Evolutionary conservation across 495 filamentous ascomycete genomes (phyloP).

Genomic region (Staphylotrichum longicolle): DNA sequence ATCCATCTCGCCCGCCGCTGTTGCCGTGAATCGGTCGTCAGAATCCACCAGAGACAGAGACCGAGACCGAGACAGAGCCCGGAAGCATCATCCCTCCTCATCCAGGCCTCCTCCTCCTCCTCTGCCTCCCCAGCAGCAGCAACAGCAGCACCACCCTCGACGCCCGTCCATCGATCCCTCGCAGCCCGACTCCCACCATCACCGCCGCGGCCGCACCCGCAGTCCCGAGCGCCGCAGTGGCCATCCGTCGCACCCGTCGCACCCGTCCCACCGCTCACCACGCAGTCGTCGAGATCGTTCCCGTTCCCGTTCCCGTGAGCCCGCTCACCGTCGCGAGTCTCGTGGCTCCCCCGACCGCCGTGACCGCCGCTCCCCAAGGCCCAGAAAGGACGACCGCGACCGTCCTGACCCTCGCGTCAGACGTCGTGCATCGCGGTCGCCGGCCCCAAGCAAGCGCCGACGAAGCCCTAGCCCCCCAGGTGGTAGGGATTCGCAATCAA

Average conservation of each 20-base stretch:
- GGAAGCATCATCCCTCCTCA: slow-evolving; percentile 11
- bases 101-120: slow-evolving; percentile 16
- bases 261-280: slow-evolving; percentile 30
- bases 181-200: slow-evolving; percentile 19
- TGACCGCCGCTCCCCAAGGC: slow-evolving; percentile 23
- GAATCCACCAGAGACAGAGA: slow-evolving; percentile 29
- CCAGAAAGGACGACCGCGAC: slow-evolving; percentile 24
- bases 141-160: slow-evolving; percentile 7
- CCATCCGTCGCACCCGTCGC: slow-evolving; percentile 30
- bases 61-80: slow-evolving; percentile 23
- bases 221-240: slow-evolving; percentile 35
- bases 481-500: slow-evolving; percentile 30
- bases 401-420: slow-evolving; percentile 11
- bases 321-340: slow-evolving; percentile 35
- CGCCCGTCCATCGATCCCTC: slow-evolving; percentile 22
- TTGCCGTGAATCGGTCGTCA: slow-evolving; percentile 32
- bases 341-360: slow-evolving; percentile 32
- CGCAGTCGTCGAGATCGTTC: slow-evolving; percentile 33
- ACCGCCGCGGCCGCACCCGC: slow-evolving; percentile 30
- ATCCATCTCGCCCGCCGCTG: slow-evolving; percentile 33
- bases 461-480: slow-evolving; percentile 39
- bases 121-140: no score
- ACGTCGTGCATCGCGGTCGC: slow-evolving; percentile 34
- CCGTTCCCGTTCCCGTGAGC: slow-evolving; percentile 36
- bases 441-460: slow-evolving; percentile 40